Percentiles rank a stretch among this genome's conserved stretches.
Evolutionary conservation across 129 eudicot genomes (phyloP).

Genomic region (Flaveria brownii): DNA sequence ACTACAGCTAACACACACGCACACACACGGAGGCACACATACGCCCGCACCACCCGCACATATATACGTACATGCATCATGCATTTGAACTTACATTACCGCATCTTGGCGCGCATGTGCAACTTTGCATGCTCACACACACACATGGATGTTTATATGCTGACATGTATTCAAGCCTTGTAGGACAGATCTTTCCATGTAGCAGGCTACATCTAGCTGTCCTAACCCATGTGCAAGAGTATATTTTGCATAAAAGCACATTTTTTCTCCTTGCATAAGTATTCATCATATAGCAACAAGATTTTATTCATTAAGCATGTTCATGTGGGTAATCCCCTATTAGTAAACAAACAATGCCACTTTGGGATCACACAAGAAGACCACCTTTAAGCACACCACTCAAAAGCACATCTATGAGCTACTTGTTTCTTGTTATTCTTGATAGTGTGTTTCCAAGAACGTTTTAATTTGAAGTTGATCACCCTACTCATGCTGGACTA

Average conservation of each 20-base stretch:
- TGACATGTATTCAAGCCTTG: no score
- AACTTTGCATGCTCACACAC: no score
- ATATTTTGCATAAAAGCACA: background rate
- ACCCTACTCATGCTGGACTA: background rate
- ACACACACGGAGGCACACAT: no score
- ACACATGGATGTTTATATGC: no score
- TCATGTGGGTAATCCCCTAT: no score
- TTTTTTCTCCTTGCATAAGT: background rate
- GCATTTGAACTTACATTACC: no score
- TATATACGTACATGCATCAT: no score
- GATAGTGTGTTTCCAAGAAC: background rate
- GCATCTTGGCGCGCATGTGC: no score
- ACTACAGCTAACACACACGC: no score
- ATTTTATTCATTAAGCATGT: no score
- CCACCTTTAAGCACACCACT: background rate
- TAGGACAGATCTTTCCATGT: conserved; percentile 5
- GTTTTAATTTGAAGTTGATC: background rate
- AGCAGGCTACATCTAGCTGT: conserved; percentile 2
- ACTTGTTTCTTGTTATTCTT: conserved; percentile 3
- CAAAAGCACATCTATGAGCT: background rate
- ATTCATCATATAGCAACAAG: background rate
- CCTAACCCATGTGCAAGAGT: conserved; percentile 15
- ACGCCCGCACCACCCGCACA: no score
- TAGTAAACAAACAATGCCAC: background rate
- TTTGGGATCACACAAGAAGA: background rate